A percentile compares a stretch with the other conserved stretches of the same genome.
These are phyloP conservation scores for Colletotrichum sp. DNA, from an alignment of 2,329 filamentous ascomycete species.

Conservation along the genomic window DNA sequence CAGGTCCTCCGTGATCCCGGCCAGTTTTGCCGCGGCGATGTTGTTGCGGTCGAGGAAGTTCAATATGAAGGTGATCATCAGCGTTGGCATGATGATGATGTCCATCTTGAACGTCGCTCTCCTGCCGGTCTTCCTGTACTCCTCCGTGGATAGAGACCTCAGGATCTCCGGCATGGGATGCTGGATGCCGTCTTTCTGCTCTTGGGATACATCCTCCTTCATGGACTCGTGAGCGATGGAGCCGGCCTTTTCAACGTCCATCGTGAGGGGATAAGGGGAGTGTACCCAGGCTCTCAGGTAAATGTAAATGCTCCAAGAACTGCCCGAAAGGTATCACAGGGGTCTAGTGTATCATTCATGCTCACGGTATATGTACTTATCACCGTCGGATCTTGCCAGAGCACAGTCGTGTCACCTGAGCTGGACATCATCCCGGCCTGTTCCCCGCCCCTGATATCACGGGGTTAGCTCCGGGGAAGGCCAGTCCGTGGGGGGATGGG, in stretches of 20 bases:
- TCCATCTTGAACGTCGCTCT: neutral
- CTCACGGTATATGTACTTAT: neutral
- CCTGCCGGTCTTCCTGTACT: conserved; percentile 17
- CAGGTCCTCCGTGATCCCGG: conserved; percentile 21
- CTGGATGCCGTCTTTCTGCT: neutral
- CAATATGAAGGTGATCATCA: neutral
- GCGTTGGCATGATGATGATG: conserved; percentile 1
- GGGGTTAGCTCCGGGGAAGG: neutral
- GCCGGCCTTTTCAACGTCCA: neutral
- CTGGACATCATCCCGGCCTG: neutral
- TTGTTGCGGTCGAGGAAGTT: conserved; percentile 12
- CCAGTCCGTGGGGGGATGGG: neutral
- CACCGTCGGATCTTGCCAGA: neutral
- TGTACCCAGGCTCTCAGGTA: neutral
- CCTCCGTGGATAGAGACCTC: conserved; percentile 13
- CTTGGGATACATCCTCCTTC: neutral
- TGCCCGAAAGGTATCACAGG: neutral
- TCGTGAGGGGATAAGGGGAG: neutral
- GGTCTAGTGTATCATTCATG: too few species aligned
- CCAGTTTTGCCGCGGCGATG: conserved; percentile 17
- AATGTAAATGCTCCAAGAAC: neutral
- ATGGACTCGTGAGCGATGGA: neutral
- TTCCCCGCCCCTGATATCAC: neutral
- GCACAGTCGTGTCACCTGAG: neutral
- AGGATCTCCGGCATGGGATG: neutral